Evolutionary conservation across 208 protist genomes (phyloP).

Genomic region (Endotrypanum monterogeii): DNA sequence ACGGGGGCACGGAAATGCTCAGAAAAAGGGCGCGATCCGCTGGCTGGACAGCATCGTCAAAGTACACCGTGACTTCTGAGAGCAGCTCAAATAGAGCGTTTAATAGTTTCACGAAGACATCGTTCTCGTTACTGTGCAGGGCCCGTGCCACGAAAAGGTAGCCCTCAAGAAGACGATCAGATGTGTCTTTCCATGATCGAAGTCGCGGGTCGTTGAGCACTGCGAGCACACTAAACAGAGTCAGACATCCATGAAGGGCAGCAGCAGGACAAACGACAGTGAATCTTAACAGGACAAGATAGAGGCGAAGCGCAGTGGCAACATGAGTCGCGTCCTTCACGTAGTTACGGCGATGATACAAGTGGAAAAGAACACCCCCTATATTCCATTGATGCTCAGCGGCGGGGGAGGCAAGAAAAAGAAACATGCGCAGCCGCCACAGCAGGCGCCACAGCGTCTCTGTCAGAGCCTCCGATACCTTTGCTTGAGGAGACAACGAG

Average conservation of each 20-base stretch:
- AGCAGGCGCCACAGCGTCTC: constrained; percentile 54
- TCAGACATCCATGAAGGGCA: constrained; percentile 53
- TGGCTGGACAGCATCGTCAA: neutral
- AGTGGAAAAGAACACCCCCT: constrained; percentile 14
- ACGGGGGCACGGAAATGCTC: neutral
- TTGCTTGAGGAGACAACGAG: neutral
- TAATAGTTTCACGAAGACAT: constrained; percentile 10
- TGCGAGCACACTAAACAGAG: constrained; percentile 59
- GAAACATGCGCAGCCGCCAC: constrained; percentile 55
- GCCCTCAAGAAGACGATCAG: constrained; percentile 40
- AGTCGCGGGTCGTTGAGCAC: constrained; percentile 31
- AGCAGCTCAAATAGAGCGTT: constrained; percentile 15
- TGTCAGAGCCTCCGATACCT: constrained; percentile 5
- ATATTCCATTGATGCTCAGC: constrained; percentile 17
- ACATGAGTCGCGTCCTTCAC: constrained; percentile 42
- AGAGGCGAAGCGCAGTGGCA: constrained; percentile 52
- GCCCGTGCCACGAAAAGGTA: constrained; percentile 32
- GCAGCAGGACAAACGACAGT: constrained; percentile 40
- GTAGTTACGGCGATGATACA: constrained; percentile 29
- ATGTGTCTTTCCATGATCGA: constrained; percentile 19
- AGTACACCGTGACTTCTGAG: constrained; percentile 23
- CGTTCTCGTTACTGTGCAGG: constrained; percentile 16
- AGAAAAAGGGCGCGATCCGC: constrained; percentile 18
- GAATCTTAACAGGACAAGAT: constrained; percentile 56
- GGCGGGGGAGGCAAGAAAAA: constrained; percentile 35